phyloP scores from a whole-genome alignment of 345 rosid species.

The Excoecaria cochinchinensis region DNA sequence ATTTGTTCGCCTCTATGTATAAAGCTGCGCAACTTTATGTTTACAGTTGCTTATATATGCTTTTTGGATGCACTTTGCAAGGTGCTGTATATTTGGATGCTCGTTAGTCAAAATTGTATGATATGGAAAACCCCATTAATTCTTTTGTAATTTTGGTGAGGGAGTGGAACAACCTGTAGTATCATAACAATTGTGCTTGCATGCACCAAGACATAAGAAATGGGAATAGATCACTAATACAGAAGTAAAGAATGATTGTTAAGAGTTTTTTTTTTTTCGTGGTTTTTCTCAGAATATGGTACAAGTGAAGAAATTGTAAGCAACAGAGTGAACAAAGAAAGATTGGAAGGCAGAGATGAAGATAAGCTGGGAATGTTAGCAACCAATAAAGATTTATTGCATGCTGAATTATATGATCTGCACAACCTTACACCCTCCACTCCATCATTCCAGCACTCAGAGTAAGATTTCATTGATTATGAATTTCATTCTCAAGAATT shows the following conservation, averaged over 20 bases:
- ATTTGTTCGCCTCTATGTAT: neutral
- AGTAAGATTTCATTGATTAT: conserved; percentile 30
- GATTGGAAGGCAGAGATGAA: conserved; percentile 18
- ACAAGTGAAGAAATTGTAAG: conserved; percentile 31
- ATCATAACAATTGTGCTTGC: conserved; percentile 1
- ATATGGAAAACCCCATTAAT: conserved; percentile 3
- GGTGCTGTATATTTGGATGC: neutral
- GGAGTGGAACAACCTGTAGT: neutral
- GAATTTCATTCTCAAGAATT: neutral
- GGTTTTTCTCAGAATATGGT: conserved; percentile 35
- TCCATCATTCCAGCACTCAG: conserved; percentile 45
- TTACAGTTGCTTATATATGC: neutral
- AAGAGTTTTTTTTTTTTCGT: conserved; percentile 8
- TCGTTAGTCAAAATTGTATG: neutral
- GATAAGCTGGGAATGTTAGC: conserved; percentile 27
- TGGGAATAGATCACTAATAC: neutral
- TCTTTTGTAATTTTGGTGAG: conserved; percentile 5
- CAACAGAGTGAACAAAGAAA: conserved; percentile 24
- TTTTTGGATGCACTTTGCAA: neutral
- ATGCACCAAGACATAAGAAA: neutral
- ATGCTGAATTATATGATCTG: conserved; percentile 28
- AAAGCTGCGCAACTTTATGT: neutral
- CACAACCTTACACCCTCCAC: conserved; percentile 41
- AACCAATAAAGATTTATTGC: conserved; percentile 23
- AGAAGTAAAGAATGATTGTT: conserved; percentile 1